phyloP scores from a whole-genome alignment of 2,329 filamentous ascomycete genomes.

The Sporothrix humicola region DNA sequence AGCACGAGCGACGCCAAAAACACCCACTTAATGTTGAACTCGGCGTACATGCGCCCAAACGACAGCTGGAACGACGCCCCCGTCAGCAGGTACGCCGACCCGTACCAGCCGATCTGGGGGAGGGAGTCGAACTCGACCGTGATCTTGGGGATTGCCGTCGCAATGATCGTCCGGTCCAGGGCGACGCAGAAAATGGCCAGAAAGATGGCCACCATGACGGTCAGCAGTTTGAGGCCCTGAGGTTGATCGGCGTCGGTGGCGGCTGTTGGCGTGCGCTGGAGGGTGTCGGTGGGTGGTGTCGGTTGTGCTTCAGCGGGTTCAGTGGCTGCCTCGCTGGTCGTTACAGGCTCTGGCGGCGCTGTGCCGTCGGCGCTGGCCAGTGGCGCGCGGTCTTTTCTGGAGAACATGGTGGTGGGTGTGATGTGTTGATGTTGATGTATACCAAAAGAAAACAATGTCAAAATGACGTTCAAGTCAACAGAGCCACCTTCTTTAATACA shows the following conservation, averaged over 20 bases:
- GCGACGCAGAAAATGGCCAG: conserved; percentile 28
- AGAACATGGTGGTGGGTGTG: background rate
- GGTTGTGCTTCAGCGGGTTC: background rate
- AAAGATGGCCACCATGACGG: conserved; percentile 14
- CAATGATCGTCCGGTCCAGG: conserved; percentile 45
- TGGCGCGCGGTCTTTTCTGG: background rate
- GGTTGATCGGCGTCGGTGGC: conserved; percentile 3
- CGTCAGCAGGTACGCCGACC: conserved; percentile 42
- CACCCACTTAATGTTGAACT: conserved; percentile 33
- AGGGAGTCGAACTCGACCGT: conserved; percentile 50
- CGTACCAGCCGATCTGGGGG: conserved; percentile 37
- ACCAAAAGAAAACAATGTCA: background rate
- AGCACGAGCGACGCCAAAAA: conserved; percentile 40
- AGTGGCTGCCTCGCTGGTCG: background rate
- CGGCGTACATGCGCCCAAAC: conserved; percentile 35
- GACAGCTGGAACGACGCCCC: conserved; percentile 34
- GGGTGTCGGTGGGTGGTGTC: background rate
- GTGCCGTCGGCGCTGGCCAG: background rate
- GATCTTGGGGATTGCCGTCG: conserved; percentile 51
- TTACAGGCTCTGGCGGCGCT: background rate
- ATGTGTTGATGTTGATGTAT: background rate
- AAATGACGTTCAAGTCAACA: background rate
- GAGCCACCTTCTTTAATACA: background rate
- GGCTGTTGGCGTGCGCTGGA: background rate
- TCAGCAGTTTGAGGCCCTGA: background rate